Percentiles rank a stretch among this genome's conserved stretches.
Conservation (phyloP, 2,329 filamentous ascomycete genomes). For the Endocalyx cinctus region DNA sequence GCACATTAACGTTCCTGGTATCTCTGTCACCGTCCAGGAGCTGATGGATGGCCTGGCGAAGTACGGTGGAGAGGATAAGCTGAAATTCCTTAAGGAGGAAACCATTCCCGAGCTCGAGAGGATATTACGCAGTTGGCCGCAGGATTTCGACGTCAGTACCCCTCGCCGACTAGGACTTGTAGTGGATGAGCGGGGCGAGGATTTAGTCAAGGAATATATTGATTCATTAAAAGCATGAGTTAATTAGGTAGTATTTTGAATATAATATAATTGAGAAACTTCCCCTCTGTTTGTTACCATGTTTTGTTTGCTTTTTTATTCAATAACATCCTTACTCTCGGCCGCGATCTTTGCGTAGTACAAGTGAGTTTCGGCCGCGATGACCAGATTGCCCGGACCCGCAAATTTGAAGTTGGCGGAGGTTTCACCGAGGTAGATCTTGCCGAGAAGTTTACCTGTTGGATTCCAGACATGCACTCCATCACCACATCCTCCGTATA, state of each 20-base stretch:
- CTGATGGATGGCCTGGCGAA: constrained; percentile 54
- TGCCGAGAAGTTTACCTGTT: constrained; percentile 46
- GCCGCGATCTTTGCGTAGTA: constrained; percentile 33
- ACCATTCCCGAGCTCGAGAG: constrained; percentile 48
- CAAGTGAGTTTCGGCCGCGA: constrained; percentile 36
- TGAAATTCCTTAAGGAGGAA: constrained; percentile 49
- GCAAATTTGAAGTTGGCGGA: constrained; percentile 47
- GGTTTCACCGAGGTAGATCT: constrained; percentile 48
- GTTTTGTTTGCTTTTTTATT: too few species aligned
- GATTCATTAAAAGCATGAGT: constrained; percentile 28
- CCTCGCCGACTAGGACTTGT: constrained; percentile 47
- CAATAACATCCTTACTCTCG: constrained; percentile 18
- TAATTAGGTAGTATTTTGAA: too few species aligned
- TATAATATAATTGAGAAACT: too few species aligned
- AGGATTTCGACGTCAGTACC: constrained; percentile 49
- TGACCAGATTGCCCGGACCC: constrained; percentile 35
- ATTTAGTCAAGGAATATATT: constrained; percentile 53
- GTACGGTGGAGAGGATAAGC: constrained; percentile 50
- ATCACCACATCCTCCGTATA: constrained; percentile 49
- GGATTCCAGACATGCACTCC: constrained; percentile 47
- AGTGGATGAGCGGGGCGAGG: constrained; percentile 47
- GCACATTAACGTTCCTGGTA: constrained; percentile 54
- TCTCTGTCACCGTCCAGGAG: constrained; percentile 54
- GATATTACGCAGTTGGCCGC: constrained; percentile 58
- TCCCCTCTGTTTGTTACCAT: too few species aligned